These are phyloP conservation scores for Heracleum sosnowskyi DNA, from an alignment of 129 eudicot genomes.

Conservation along the genomic window DNA sequence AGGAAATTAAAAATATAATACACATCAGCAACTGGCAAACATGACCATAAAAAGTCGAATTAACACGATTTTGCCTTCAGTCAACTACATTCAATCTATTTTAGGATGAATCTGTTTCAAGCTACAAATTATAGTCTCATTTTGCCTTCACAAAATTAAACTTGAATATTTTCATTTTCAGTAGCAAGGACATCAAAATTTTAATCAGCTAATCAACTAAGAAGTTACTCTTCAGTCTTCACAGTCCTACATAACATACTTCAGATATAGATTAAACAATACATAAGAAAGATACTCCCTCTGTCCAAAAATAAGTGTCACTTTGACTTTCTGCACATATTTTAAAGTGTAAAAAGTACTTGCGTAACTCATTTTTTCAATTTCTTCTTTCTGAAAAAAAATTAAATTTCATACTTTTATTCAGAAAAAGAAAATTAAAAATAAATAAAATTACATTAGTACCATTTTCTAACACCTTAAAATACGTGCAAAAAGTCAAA, in stretches of 20 bases:
- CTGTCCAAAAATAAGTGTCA: no score
- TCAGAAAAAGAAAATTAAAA: no score
- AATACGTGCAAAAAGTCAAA: no score
- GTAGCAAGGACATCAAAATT: background rate
- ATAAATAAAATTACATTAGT: no score
- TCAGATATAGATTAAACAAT: background rate
- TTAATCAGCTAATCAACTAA: background rate
- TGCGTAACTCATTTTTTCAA: no score
- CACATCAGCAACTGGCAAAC: background rate
- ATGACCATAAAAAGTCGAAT: background rate
- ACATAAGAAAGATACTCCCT: background rate
- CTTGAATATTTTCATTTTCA: background rate
- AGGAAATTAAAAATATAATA: background rate
- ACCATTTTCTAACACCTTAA: no score
- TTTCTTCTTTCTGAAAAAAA: no score
- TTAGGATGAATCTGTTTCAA: background rate
- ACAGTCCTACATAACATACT: no score
- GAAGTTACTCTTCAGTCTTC: background rate
- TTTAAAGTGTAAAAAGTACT: no score
- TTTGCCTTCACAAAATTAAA: background rate
- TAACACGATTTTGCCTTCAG: background rate
- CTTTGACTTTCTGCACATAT: no score
- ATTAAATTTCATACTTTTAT: no score
- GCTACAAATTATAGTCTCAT: no score
- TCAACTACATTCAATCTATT: background rate